phyloP scores from a whole-genome alignment of 192 early-diverging fungal genomes.

The Entomortierella parvispora region DNA sequence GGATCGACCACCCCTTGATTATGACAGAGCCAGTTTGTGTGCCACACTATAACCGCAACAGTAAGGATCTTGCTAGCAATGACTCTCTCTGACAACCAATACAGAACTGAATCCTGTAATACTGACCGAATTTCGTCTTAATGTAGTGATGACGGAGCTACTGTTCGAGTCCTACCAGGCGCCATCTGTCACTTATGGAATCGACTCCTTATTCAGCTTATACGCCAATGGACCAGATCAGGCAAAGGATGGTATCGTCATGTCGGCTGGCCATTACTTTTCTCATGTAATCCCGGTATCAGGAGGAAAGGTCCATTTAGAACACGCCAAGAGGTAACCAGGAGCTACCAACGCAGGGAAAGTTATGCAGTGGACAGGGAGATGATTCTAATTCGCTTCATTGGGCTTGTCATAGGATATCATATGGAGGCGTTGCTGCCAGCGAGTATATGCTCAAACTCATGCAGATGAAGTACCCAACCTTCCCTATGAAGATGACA shows the following conservation, averaged over 20 bases:
- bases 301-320: constrained; percentile 66
- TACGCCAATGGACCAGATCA: constrained; percentile 73
- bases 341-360: background rate
- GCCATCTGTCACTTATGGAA: constrained; percentile 83
- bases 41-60: constrained; percentile 77
- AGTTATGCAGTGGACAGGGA: background rate
- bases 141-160: constrained; percentile 86
- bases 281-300: constrained; percentile 83
- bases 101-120: too few relatives aligned
- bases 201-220: constrained; percentile 90
- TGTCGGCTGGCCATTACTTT: constrained; percentile 75
- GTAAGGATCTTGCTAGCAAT: constrained; percentile 57
- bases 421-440: constrained; percentile 80
- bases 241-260: constrained; percentile 73
- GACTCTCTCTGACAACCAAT: too few relatives aligned
- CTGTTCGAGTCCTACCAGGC: constrained; percentile 88
- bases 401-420: too few relatives aligned
- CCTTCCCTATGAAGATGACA: constrained; percentile 86
- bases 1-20: constrained; percentile 82
- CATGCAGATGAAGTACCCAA: constrained; percentile 91
- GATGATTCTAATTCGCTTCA: too few relatives aligned
- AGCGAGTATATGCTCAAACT: constrained; percentile 87
- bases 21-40: constrained; percentile 90
- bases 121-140: background rate
- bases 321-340: constrained; percentile 76